These are phyloP conservation scores for Aureobasidium sp. DNA, from an alignment of 2,329 filamentous ascomycete species.

Conservation along the genomic window DNA sequence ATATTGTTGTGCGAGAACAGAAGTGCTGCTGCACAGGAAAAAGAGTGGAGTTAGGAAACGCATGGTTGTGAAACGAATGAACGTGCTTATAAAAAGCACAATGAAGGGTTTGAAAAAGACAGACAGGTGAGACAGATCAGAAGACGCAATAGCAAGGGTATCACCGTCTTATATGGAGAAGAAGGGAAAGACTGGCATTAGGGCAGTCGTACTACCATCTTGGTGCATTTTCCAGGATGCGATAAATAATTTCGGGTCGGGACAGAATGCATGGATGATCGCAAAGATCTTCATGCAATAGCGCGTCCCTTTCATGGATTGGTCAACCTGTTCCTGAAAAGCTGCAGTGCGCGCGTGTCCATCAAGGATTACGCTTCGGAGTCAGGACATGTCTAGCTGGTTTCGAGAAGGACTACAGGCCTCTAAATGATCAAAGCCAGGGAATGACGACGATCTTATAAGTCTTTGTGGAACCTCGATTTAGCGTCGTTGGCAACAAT, in stretches of 20 bases:
- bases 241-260: constrained; percentile 12
- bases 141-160: neutral
- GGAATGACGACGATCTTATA: constrained; percentile 10
- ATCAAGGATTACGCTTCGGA: neutral
- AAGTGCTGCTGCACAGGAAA: neutral
- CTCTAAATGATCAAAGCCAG: neutral
- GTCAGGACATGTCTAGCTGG: constrained; percentile 5
- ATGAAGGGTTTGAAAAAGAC: neutral
- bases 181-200: neutral
- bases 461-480: neutral
- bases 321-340: neutral
- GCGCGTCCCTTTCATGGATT: neutral
- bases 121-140: neutral
- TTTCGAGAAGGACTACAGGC: constrained; percentile 5
- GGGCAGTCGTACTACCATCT: neutral
- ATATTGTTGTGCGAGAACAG: constrained; percentile 26
- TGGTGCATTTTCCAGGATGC: neutral
- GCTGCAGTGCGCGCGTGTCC: neutral
- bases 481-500: neutral
- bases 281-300: constrained; percentile 3
- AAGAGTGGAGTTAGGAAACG: neutral
- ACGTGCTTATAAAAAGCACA: constrained; percentile 5
- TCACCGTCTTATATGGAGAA: neutral
- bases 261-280: neutral
- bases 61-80: constrained; percentile 9